Conservation (phyloP, 2,329 filamentous ascomycete species). For the Fusarium camptoceras region DNA sequence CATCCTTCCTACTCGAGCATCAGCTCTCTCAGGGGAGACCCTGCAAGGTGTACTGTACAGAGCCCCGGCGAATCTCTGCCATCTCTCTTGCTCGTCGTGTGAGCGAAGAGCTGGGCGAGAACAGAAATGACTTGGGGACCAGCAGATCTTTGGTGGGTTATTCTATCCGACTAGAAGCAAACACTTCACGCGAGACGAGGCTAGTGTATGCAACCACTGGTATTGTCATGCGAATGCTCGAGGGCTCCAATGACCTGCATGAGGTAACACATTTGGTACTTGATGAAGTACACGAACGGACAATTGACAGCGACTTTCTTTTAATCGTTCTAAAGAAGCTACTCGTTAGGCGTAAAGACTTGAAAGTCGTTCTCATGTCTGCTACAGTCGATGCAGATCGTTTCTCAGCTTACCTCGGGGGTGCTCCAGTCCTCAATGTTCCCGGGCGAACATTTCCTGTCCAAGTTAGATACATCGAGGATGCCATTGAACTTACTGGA, state of each 20-base stretch:
- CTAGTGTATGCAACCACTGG: conserved; percentile 90
- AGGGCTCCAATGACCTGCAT: conserved; percentile 84
- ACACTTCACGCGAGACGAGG: conserved; percentile 82
- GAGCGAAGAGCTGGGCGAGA: conserved; percentile 93
- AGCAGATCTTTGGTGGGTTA: conserved; percentile 89
- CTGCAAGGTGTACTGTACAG: conserved; percentile 95
- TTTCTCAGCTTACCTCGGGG: conserved; percentile 88
- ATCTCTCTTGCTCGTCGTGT: conserved; percentile 94
- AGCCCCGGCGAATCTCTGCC: conserved; percentile 94
- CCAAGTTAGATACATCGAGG: conserved; percentile 87
- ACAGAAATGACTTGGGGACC: conserved; percentile 83
- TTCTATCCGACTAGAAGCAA: conserved; percentile 92
- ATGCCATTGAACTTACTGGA: conserved; percentile 88
- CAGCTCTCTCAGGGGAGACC: conserved; percentile 81
- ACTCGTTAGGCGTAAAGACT: conserved; percentile 77
- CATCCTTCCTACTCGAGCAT: conserved; percentile 90
- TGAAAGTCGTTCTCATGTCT: conserved; percentile 97
- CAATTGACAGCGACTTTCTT: conserved; percentile 96
- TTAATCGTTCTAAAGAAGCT: conserved; percentile 91
- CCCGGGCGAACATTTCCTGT: conserved; percentile 96
- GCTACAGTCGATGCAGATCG: conserved; percentile 93
- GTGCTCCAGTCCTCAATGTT: conserved; percentile 88
- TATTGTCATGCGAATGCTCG: conserved; percentile 98
- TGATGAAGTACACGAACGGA: conserved; percentile 97
- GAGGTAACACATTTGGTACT: conserved; percentile 95